A percentile compares a stretch with the other conserved stretches of the same genome.
These are phyloP conservation scores for Brassica cretica DNA, from an alignment of 345 rosid species.

Conservation along the genomic window DNA sequence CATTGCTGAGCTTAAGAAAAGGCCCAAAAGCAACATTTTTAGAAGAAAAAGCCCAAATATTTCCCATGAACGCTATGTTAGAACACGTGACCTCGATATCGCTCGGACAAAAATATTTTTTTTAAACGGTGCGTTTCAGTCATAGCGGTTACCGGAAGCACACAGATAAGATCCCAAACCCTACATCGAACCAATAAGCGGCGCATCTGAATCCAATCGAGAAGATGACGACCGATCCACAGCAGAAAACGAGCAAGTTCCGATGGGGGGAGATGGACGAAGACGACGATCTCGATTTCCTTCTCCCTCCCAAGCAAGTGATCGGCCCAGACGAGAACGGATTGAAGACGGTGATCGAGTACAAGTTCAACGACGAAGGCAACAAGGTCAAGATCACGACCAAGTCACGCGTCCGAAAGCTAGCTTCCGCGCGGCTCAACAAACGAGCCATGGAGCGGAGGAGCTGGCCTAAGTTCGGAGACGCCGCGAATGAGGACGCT, in stretches of 20 bases:
- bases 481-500: constrained; percentile 67
- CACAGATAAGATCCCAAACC: constrained; percentile 16
- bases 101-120: neutral
- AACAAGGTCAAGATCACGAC: constrained; percentile 70
- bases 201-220: constrained; percentile 27
- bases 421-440: constrained; percentile 59
- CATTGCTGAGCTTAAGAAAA: neutral
- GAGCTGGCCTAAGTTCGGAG: constrained; percentile 74
- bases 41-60: neutral
- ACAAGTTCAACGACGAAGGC: constrained; percentile 71
- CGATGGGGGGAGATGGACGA: constrained; percentile 83
- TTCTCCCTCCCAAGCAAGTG: constrained; percentile 72
- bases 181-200: constrained; percentile 11
- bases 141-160: neutral
- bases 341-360: constrained; percentile 64
- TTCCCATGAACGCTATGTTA: neutral
- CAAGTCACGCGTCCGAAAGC: constrained; percentile 57
- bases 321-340: constrained; percentile 85
- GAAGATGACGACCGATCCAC: constrained; percentile 33
- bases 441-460: constrained; percentile 63
- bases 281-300: constrained; percentile 64
- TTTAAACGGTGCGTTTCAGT: neutral
- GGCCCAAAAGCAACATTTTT: neutral
- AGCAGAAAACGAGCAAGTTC: constrained; percentile 45
- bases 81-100: constrained; percentile 4